These are phyloP conservation scores for Penicillium robsamsonii DNA, from an alignment of 495 filamentous ascomycete species.

Conservation along the genomic window DNA sequence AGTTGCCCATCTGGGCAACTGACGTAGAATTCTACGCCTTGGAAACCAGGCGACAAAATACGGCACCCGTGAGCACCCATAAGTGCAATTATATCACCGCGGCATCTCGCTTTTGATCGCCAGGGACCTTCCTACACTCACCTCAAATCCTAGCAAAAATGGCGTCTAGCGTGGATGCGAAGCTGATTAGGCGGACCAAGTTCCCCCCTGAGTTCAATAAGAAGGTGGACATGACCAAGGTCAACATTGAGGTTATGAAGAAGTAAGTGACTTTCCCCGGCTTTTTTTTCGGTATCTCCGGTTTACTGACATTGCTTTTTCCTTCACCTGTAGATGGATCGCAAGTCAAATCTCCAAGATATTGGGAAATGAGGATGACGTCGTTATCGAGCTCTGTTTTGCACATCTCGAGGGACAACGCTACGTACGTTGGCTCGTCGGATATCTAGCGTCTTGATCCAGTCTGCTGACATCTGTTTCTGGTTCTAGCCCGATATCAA, in stretches of 20 bases:
- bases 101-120: not conserved
- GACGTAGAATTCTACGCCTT: no score
- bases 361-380: slow-evolving; percentile 86
- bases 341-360: slow-evolving; percentile 81
- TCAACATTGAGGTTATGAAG: slow-evolving; percentile 96
- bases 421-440: slow-evolving; percentile 58
- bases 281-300: slow-evolving; percentile 7
- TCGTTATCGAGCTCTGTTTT: slow-evolving; percentile 90
- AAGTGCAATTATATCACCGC: not conserved
- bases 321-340: slow-evolving; percentile 70
- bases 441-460: slow-evolving; percentile 4
- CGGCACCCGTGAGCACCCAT: not conserved
- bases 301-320: slow-evolving; percentile 10
- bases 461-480: slow-evolving; percentile 12
- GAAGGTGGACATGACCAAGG: slow-evolving; percentile 96
- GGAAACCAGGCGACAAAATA: not conserved
- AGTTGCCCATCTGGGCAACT: no score
- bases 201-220: slow-evolving; percentile 90
- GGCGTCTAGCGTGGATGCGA: slow-evolving; percentile 77
- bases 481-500: slow-evolving; percentile 86
- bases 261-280: slow-evolving; percentile 56
- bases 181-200: slow-evolving; percentile 84
- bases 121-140: not conserved
- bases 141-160: slow-evolving; percentile 40
- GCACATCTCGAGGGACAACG: slow-evolving; percentile 78